phyloP scores from a whole-genome alignment of 2,329 filamentous ascomycete species.

The Neofusicoccum sp. region DNA sequence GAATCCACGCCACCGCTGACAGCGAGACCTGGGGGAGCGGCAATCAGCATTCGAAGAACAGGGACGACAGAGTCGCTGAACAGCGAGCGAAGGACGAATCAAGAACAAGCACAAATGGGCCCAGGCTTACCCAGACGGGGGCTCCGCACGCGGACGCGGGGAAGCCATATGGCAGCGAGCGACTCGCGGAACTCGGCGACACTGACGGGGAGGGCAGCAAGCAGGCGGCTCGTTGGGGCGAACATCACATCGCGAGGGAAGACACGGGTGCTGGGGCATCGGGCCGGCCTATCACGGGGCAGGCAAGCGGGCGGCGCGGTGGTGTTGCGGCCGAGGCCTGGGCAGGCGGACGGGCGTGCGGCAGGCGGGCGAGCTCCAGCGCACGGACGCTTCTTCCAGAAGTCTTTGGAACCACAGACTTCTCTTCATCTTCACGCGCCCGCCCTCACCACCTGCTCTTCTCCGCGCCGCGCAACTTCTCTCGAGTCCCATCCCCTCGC shows the following conservation, averaged over 20 bases:
- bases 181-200: constrained; percentile 19
- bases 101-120: not conserved
- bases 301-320: not conserved
- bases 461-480: not conserved
- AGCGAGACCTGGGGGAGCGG: constrained; percentile 59
- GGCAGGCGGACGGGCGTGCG: not conserved
- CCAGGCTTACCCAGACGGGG: constrained; percentile 19
- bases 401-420: constrained; percentile 10
- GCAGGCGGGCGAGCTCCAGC: not conserved
- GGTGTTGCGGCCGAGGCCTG: constrained; percentile 18
- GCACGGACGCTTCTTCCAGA: constrained; percentile 15
- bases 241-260: constrained; percentile 19
- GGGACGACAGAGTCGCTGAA: not conserved
- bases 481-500: not conserved
- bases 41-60: not conserved
- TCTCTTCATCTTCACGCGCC: constrained; percentile 10
- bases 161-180: constrained; percentile 21
- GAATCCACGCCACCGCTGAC: constrained; percentile 94
- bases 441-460: not conserved
- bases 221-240: constrained; percentile 16
- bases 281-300: constrained; percentile 12
- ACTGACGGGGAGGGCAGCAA: constrained; percentile 17
- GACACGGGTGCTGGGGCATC: not conserved
- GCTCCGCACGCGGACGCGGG: constrained; percentile 19
- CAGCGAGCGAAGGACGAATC: not conserved